A percentile compares a stretch with the other conserved stretches of the same genome.
phyloP scores from a whole-genome alignment of 768 basidiomycete genomes.

The Boletellus ananas region DNA sequence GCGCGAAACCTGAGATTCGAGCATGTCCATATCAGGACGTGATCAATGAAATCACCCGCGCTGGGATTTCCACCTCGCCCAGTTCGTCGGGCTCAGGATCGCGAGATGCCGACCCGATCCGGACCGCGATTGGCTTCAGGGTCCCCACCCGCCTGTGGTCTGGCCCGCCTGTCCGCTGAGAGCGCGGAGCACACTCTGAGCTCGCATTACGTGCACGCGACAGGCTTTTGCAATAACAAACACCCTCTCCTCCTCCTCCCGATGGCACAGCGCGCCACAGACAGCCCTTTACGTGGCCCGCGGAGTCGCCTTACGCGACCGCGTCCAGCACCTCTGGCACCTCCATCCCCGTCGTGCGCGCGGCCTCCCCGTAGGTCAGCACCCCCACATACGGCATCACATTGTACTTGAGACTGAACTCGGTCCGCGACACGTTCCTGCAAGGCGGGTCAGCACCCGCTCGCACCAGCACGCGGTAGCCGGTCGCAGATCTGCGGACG shows the following conservation, averaged over 20 bases:
- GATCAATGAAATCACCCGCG: constrained; percentile 2
- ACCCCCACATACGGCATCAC: constrained; percentile 87
- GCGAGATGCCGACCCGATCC: constrained; percentile 29
- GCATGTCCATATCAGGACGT: neutral
- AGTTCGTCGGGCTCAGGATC: constrained; percentile 22
- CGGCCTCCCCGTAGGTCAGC: constrained; percentile 74
- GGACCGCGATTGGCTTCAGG: too few species aligned
- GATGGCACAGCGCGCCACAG: too few species aligned
- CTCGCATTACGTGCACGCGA: neutral
- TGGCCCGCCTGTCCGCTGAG: too few species aligned
- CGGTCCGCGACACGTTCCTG: constrained; percentile 62
- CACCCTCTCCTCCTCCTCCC: too few species aligned
- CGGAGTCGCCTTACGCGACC: constrained; percentile 18
- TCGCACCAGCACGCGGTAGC: constrained; percentile 18
- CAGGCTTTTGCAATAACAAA: neutral
- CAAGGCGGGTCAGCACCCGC: neutral
- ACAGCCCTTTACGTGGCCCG: neutral
- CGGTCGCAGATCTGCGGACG: constrained; percentile 1
- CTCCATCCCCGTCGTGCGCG: constrained; percentile 39
- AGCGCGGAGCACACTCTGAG: constrained; percentile 27
- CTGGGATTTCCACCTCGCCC: neutral
- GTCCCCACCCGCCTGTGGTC: neutral
- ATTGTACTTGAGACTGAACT: constrained; percentile 81
- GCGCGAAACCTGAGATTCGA: too few species aligned
- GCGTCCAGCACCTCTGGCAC: constrained; percentile 33